Conservation (phyloP, 2,329 filamentous ascomycete species). For the Camillea tinctor region DNA sequence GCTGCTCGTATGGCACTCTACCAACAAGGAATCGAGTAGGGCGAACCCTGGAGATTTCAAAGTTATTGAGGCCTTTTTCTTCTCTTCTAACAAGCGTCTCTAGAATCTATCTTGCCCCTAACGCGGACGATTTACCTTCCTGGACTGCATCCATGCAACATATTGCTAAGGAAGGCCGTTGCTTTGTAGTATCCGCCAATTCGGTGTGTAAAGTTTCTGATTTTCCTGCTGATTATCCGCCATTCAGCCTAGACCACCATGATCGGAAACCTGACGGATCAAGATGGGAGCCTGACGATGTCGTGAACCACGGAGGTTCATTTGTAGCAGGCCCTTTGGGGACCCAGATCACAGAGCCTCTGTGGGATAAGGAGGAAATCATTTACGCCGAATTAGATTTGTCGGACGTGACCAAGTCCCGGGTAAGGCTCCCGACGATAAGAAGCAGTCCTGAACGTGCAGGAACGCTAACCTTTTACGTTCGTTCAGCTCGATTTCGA, state of each 20-base stretch:
- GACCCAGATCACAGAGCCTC: conserved; percentile 36
- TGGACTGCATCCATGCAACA: conserved; percentile 44
- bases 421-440: conserved; percentile 26
- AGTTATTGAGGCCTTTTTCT: background rate
- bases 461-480: background rate
- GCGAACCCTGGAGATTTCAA: background rate
- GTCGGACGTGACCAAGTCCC: conserved; percentile 36
- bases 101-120: conserved; percentile 35
- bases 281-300: conserved; percentile 36
- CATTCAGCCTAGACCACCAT: conserved; percentile 37
- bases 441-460: background rate
- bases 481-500: conserved; percentile 40
- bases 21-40: conserved; percentile 41
- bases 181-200: conserved; percentile 43
- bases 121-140: conserved; percentile 32
- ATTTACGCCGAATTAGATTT: conserved; percentile 37
- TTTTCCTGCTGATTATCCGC: conserved; percentile 41
- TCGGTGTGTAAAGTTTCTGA: conserved; percentile 41
- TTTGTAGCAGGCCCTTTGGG: conserved; percentile 42
- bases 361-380: conserved; percentile 40
- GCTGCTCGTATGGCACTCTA: conserved; percentile 41
- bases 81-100: background rate
- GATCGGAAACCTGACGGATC: conserved; percentile 39
- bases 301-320: conserved; percentile 40
- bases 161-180: conserved; percentile 45